Evolutionary conservation across 1,139 yeast species (phyloP), one percentile per base, ranked within the genome.

Genomic region (Suhomyces chickasaworum): DNA sequence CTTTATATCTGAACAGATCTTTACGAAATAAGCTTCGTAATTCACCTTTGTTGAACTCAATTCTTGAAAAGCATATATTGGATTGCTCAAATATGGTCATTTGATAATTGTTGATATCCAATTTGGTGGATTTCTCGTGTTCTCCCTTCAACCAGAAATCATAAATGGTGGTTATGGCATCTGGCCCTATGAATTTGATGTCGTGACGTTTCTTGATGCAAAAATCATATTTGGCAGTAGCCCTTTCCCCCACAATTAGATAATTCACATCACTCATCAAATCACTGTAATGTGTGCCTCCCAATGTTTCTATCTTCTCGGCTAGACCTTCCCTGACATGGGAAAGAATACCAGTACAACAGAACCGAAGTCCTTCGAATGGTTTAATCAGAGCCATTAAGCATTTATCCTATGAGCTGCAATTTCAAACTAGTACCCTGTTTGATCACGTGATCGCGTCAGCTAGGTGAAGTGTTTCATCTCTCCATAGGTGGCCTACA

Each of bases 141-240:
- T 72, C 77, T 17, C 86, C 87, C 21, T 68, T 57, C 7, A 75
- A 55, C 91, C 91, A 86, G 4, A 65, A 60, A 12, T 68, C 64
- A 53, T 83, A 75, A 15, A 84, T 56, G 18, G 63, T 63, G 10
- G 64, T 56, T 2, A 88, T 67, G 25, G 78, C 67, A 1, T 73
- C 72, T 0, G 82, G 75, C 12, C 67, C 63, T 18, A 89, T 59
- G 54, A 87, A 80, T 39, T 65, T 65, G 39, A 89, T 75, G 60
- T 87, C 93, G 39, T 71, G 66, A 47, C 95, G 67, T 46, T 76
- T 71, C 51, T 72, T 70, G 1, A 86, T 78, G 42, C 87, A 83
- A 61, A 76, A 88, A 47, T 69, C 69, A 64, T 83, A 88, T 64
- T 89, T 89, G 22, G 82, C 86, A 0, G 95, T 83, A 52, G 78